Percentiles rank a stretch among this genome's conserved stretches.
Evolutionary conservation across 2,329 filamentous ascomycete species (phyloP).

Genomic region (Fusarium sp.): DNA sequence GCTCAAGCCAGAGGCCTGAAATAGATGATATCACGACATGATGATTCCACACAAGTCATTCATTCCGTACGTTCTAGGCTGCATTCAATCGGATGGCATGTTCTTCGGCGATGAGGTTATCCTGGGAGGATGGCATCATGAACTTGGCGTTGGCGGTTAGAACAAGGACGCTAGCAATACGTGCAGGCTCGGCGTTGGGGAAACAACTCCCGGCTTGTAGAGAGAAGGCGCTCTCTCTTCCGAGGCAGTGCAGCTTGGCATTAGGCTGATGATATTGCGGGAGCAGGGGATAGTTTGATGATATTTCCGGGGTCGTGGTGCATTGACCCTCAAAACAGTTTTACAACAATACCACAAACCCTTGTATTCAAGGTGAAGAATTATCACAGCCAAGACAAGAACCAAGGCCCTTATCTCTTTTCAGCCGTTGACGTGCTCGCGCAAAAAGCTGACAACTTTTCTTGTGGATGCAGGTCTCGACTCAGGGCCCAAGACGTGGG

Average conservation of each 20-base stretch:
- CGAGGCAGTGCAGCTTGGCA: slow-evolving; percentile 11
- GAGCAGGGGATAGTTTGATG: slow-evolving; percentile 8
- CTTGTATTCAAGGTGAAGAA: background rate
- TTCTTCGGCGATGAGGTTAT: too few relatives aligned
- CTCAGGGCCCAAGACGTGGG: background rate
- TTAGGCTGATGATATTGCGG: slow-evolving; percentile 5
- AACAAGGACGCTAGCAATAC: too few relatives aligned
- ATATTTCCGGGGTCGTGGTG: background rate
- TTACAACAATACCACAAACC: background rate
- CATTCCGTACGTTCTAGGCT: too few relatives aligned
- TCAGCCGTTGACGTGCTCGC: background rate
- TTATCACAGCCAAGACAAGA: background rate
- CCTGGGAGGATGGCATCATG: too few relatives aligned
- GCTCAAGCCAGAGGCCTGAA: slow-evolving; percentile 65
- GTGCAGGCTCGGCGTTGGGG: background rate
- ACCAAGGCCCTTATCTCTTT: background rate
- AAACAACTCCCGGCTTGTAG: background rate
- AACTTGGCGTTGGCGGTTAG: too few relatives aligned
- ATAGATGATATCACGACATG: background rate
- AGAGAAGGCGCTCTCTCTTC: background rate
- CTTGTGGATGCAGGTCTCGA: background rate
- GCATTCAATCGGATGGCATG: too few relatives aligned
- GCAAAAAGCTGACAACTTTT: background rate
- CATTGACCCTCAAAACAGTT: background rate
- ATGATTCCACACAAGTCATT: too few relatives aligned